phyloP scores from a whole-genome alignment of 1,284 basidiomycete genomes.

The Sanghuangporus weigelae region DNA sequence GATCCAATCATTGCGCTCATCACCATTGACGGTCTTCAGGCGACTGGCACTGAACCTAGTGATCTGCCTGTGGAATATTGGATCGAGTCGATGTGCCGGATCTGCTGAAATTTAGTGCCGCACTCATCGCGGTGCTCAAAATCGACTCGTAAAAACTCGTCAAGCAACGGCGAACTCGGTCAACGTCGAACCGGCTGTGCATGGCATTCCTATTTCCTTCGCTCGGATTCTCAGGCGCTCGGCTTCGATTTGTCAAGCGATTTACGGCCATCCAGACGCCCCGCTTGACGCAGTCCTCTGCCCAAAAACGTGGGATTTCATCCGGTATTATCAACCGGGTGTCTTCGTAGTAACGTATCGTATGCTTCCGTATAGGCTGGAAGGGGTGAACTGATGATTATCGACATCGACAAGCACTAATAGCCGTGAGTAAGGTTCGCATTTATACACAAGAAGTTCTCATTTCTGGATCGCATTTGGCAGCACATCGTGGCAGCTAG shows the following conservation, averaged over 20 bases:
- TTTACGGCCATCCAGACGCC: not conserved
- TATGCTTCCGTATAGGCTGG: not conserved
- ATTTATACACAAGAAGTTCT: not conserved
- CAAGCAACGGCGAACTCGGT: not conserved
- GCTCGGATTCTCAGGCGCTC: not conserved
- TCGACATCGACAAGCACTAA: not conserved
- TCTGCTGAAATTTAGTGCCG: not conserved
- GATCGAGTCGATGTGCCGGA: not conserved
- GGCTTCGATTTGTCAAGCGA: slow-evolving; percentile 3
- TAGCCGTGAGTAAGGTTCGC: not conserved
- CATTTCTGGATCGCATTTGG: not conserved
- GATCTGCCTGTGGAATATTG: not conserved
- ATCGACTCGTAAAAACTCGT: not conserved
- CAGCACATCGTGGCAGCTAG: not conserved
- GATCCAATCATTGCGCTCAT: not conserved
- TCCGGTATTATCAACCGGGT: not conserved
- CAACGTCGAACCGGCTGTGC: not conserved
- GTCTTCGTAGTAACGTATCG: not conserved
- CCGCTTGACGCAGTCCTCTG: not conserved
- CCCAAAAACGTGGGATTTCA: not conserved
- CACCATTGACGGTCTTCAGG: not conserved
- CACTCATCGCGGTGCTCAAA: not conserved
- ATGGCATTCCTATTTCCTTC: not conserved
- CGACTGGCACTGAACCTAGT: not conserved
- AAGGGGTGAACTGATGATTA: not conserved